phyloP scores from a whole-genome alignment of 192 early-diverging fungal species.

The Backusella australiensis region DNA sequence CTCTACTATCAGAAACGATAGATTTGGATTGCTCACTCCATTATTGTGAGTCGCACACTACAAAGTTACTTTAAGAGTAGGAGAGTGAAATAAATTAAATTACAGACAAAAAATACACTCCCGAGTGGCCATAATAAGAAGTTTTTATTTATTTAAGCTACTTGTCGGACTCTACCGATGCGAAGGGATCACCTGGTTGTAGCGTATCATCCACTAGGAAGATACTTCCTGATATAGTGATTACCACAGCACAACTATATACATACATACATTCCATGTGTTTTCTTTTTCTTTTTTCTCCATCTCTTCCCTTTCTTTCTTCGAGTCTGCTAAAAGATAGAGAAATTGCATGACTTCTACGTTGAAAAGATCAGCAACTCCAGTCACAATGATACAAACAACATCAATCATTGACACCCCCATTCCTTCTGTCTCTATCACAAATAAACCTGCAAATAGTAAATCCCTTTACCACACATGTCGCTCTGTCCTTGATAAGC shows the following conservation, averaged over 20 bases:
- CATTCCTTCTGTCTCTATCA: conserved; percentile 30
- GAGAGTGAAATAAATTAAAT: neutral
- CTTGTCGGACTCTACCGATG: conserved; percentile 7
- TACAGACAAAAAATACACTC: neutral
- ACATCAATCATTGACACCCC: conserved; percentile 25
- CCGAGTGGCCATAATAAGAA: neutral
- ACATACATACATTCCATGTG: neutral
- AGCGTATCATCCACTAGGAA: neutral
- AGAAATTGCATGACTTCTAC: conserved; percentile 13
- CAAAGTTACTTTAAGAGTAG: neutral
- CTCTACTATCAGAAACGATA: neutral
- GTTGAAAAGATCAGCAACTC: conserved; percentile 34
- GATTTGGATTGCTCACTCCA: neutral
- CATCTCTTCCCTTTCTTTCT: conserved; percentile 7
- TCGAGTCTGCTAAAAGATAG: neutral
- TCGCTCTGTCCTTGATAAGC: conserved; percentile 64
- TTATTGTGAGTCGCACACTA: neutral
- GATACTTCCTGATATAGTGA: neutral
- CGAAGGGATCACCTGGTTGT: neutral
- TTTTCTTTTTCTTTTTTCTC: conserved; percentile 4
- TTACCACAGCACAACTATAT: neutral
- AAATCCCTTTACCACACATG: conserved; percentile 73
- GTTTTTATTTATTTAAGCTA: neutral
- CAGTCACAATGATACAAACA: conserved; percentile 16
- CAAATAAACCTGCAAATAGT: conserved; percentile 34